Percentiles rank a stretch among this genome's conserved stretches.
Evolutionary conservation across 176 grass and related monocot species (phyloP).

Genomic region (Hordeum vulgare): MorexV3_pseudomolecules_assembly NC_058520.1:5823770-5824269

Average conservation of each 20-base stretch:
- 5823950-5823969: not conserved
- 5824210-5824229: too few relatives aligned
- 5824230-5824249: too few relatives aligned
- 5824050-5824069: not conserved
- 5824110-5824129: not conserved
- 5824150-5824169: not conserved
- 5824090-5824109: not conserved
- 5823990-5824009: not conserved
- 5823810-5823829: too few relatives aligned
- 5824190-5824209: too few relatives aligned
- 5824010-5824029: not conserved
- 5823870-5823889: too few relatives aligned
- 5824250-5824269: too few relatives aligned
- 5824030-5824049: not conserved
- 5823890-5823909: not conserved
- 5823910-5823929: not conserved
- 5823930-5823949: not conserved
- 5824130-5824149: not conserved
- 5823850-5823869: too few relatives aligned
- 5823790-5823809: too few relatives aligned
- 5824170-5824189: not conserved
- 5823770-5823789: not conserved
- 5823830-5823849: too few relatives aligned
- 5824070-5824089: not conserved
- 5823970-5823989: not conserved